Conservation (phyloP, 1,139 yeast genomes). For the Suhomyces anneliseae region DNA sequence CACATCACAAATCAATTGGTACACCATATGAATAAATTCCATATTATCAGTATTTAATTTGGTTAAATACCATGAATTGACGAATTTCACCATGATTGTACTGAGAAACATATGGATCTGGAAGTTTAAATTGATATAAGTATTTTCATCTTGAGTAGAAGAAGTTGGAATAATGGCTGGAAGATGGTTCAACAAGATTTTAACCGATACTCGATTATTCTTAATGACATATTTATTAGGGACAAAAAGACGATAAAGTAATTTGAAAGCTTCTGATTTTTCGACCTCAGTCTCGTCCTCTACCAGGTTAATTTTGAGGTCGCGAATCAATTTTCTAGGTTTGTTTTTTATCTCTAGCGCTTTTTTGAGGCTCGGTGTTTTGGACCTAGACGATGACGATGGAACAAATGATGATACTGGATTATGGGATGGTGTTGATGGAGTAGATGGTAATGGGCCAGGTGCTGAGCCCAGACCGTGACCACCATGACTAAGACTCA, state of each 20-base stretch:
- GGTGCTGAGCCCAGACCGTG: too few relatives aligned
- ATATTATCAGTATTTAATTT: conserved; percentile 42
- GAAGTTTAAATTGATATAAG: conserved; percentile 26
- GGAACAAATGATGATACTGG: neutral
- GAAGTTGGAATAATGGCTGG: conserved; percentile 27
- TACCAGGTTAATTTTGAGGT: neutral
- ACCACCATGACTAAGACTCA: neutral
- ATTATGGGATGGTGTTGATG: conserved; percentile 1
- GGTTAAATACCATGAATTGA: conserved; percentile 41
- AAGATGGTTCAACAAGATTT: conserved; percentile 28
- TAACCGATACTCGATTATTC: conserved; percentile 27
- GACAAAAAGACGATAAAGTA: conserved; percentile 35
- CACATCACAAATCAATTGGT: conserved; percentile 31
- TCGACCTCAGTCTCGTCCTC: conserved; percentile 2
- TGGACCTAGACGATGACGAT: neutral
- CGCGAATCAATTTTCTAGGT: conserved; percentile 6
- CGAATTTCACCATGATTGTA: conserved; percentile 33
- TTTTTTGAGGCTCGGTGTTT: conserved; percentile 1
- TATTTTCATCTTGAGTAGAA: conserved; percentile 10
- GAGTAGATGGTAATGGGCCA: neutral
- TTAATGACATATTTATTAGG: conserved; percentile 32
- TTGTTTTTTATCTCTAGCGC: conserved; percentile 6
- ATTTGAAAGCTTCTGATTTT: conserved; percentile 30
- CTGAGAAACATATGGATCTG: conserved; percentile 41
- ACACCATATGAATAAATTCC: conserved; percentile 35